Conservation (phyloP, 1,284 basidiomycete species). For the Thelephora terrestris region DNA sequence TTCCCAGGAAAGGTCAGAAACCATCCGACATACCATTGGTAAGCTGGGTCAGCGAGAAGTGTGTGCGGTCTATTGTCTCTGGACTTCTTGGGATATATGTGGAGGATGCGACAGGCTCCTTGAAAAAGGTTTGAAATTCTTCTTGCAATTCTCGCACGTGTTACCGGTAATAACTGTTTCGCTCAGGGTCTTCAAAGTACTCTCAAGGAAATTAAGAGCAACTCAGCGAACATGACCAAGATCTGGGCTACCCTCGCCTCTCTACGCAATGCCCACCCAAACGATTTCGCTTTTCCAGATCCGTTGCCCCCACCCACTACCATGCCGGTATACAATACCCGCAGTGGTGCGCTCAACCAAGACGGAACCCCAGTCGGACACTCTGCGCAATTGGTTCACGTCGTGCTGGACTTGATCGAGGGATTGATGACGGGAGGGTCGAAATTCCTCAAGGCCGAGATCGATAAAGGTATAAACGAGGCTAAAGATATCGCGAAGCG, state of each 20-base stretch:
- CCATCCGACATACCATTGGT: constrained; percentile 22
- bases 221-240: constrained; percentile 46
- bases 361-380: constrained; percentile 27
- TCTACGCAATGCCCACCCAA: constrained; percentile 31
- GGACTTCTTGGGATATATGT: constrained; percentile 47
- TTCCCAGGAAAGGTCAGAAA: not conserved
- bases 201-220: constrained; percentile 38
- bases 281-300: constrained; percentile 35
- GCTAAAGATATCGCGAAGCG: constrained; percentile 41
- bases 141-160: not conserved
- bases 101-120: constrained; percentile 29
- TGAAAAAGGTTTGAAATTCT: constrained; percentile 14
- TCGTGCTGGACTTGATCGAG: constrained; percentile 48
- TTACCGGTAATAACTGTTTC: not conserved
- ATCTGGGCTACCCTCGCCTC: constrained; percentile 46
- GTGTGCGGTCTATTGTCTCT: constrained; percentile 48
- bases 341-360: constrained; percentile 27
- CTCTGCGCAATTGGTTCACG: constrained; percentile 56
- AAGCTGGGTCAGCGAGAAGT: constrained; percentile 53
- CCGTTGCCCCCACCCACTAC: constrained; percentile 40
- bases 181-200: constrained; percentile 34
- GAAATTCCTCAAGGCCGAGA: constrained; percentile 31
- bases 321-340: constrained; percentile 25
- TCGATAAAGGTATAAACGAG: constrained; percentile 45
- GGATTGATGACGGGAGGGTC: constrained; percentile 7